phyloP scores from a whole-genome alignment of 2,329 filamentous ascomycete species.

The Juglanconis oblonga region DNA sequence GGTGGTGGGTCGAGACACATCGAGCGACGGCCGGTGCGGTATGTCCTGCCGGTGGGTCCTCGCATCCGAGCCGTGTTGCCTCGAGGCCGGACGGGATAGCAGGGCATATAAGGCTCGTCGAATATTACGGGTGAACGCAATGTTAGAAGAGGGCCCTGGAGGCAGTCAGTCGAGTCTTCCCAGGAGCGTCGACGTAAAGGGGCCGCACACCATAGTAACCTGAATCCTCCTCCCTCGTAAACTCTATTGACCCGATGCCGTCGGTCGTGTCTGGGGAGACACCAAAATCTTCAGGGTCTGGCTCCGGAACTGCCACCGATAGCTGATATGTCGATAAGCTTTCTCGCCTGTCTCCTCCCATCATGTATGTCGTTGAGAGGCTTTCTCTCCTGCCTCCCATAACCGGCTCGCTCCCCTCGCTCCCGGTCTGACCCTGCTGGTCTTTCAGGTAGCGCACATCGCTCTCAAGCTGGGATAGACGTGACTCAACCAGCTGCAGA shows the following conservation, averaged over 20 bases:
- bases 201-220: conserved; percentile 21
- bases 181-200: neutral
- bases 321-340: conserved; percentile 2
- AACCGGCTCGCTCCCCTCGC: conserved; percentile 3
- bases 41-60: neutral
- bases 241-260: conserved; percentile 24
- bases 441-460: conserved; percentile 11
- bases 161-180: neutral
- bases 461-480: conserved; percentile 14
- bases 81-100: conserved; percentile 1
- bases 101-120: conserved; percentile 15
- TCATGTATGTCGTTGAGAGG: neutral
- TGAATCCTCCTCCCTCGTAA: conserved; percentile 21
- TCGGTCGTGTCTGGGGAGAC: conserved; percentile 19
- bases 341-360: neutral
- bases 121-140: conserved; percentile 25
- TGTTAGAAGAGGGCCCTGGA: conserved; percentile 24
- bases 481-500: conserved; percentile 16
- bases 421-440: conserved; percentile 8
- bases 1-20: conserved; percentile 14
- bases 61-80: neutral
- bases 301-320: conserved; percentile 26
- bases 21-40: conserved; percentile 11
- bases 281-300: conserved; percentile 21
- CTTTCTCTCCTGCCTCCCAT: conserved; percentile 2